These are phyloP conservation scores for Candida labiduridarum DNA, from an alignment of 1,139 yeast genomes.

Conservation along the genomic window DNA sequence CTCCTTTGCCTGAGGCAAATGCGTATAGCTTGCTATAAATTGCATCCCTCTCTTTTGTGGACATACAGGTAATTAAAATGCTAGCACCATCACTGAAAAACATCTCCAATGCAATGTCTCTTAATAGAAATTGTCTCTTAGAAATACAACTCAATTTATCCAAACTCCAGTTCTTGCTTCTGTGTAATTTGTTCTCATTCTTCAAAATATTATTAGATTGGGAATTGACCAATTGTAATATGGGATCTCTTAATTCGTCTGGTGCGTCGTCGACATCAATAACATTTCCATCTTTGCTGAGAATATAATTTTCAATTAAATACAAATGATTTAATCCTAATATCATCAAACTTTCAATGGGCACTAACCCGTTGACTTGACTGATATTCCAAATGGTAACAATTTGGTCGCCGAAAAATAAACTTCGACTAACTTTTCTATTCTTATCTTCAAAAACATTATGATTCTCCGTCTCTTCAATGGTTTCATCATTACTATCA, in stretches of 20 bases:
- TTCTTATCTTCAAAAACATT: slow-evolving; percentile 64
- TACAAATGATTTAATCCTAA: slow-evolving; percentile 66
- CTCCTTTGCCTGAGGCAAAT: slow-evolving; percentile 47
- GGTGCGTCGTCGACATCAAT: slow-evolving; percentile 72
- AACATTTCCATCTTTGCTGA: slow-evolving; percentile 60
- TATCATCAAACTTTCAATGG: slow-evolving; percentile 72
- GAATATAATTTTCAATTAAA: slow-evolving; percentile 69
- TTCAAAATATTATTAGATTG: slow-evolving; percentile 28
- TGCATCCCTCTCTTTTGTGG: slow-evolving; percentile 54
- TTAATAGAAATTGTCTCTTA: slow-evolving; percentile 68
- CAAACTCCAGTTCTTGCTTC: slow-evolving; percentile 58
- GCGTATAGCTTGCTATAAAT: slow-evolving; percentile 52
- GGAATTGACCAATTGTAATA: slow-evolving; percentile 56
- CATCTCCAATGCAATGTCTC: slow-evolving; percentile 80
- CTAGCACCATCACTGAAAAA: slow-evolving; percentile 75
- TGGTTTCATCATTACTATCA: slow-evolving; percentile 3
- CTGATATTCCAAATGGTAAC: slow-evolving; percentile 74
- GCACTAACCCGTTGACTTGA: slow-evolving; percentile 70
- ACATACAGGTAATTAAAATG: slow-evolving; percentile 58
- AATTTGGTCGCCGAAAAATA: slow-evolving; percentile 72
- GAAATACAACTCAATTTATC: slow-evolving; percentile 61
- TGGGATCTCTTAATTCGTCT: slow-evolving; percentile 60
- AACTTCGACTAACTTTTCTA: slow-evolving; percentile 67
- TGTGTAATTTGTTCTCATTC: slow-evolving; percentile 36
- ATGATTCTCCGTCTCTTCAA: slow-evolving; percentile 19